Conservation (phyloP, 352 stramenopile genomes). For the Phytophthora parvispora region DNA sequence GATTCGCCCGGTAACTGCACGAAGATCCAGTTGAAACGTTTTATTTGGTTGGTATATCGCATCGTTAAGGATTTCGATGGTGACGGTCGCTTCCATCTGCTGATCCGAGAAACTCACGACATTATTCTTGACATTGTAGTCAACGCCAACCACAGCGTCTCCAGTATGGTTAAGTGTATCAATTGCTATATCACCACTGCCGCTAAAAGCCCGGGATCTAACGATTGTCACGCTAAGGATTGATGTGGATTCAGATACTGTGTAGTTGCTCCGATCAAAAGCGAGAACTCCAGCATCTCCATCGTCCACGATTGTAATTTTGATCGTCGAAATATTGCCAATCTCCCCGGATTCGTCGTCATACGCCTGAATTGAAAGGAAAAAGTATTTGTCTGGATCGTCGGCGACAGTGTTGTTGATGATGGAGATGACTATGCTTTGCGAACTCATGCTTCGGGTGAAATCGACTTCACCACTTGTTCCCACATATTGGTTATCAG, state of each 20-base stretch:
- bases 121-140: conserved; percentile 36
- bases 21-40: conserved; percentile 40
- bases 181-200: conserved; percentile 22
- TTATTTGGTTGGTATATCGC: conserved; percentile 52
- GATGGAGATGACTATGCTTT: conserved; percentile 43
- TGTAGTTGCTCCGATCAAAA: conserved; percentile 39
- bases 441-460: conserved; percentile 16
- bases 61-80: conserved; percentile 55
- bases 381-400: conserved; percentile 61
- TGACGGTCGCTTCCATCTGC: conserved; percentile 18
- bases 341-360: conserved; percentile 37
- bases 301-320: conserved; percentile 57
- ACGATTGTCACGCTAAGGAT: conserved; percentile 33
- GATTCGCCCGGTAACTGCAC: conserved; percentile 28
- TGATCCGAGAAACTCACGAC: conserved; percentile 32
- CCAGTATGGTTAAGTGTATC: conserved; percentile 14
- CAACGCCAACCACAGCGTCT: conserved; percentile 25
- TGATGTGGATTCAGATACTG: conserved; percentile 33
- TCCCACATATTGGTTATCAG: conserved; percentile 35
- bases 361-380: conserved; percentile 36
- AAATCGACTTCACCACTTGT: conserved; percentile 42
- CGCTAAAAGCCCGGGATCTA: conserved; percentile 42
- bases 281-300: conserved; percentile 56
- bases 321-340: conserved; percentile 21
- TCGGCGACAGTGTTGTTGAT: conserved; percentile 63